phyloP scores from a whole-genome alignment of 2,329 filamentous ascomycete species.

The Nectriaceae sp. region DNA sequence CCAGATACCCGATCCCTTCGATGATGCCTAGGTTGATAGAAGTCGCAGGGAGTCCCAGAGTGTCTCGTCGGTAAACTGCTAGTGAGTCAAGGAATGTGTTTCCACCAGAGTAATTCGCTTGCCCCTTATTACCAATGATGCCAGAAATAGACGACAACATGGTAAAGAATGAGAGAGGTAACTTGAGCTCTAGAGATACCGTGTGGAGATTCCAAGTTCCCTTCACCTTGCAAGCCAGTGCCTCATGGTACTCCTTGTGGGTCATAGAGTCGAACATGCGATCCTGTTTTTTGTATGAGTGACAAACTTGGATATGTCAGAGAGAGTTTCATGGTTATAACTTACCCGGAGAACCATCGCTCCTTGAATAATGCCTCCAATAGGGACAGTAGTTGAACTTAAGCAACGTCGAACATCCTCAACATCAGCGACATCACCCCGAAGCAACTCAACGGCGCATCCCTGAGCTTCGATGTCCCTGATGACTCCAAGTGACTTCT shows the following conservation, averaged over 20 bases:
- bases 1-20: constrained; percentile 24
- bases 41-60: constrained; percentile 26
- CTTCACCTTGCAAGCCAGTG: constrained; percentile 14
- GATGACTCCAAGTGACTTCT: constrained; percentile 21
- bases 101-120: constrained; percentile 38
- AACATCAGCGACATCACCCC: constrained; percentile 2
- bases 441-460: constrained; percentile 1
- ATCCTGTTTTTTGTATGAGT: constrained; percentile 3
- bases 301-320: neutral
- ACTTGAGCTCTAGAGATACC: constrained; percentile 17
- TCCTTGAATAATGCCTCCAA: neutral
- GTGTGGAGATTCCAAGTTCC: constrained; percentile 42
- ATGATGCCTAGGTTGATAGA: constrained; percentile 30
- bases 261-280: constrained; percentile 14
- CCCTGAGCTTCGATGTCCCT: neutral
- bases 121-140: constrained; percentile 31
- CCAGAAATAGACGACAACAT: constrained; percentile 33
- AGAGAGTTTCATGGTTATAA: neutral
- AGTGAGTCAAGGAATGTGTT: constrained; percentile 37
- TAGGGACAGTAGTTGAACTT: neutral
- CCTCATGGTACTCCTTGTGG: constrained; percentile 8
- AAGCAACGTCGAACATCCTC: constrained; percentile 3
- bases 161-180: constrained; percentile 38
- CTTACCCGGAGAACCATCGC: constrained; percentile 9
- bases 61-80: constrained; percentile 22